Evolutionary conservation across 148 eudicot genomes (phyloP).

Genomic region (Linanthus parryae): DNA sequence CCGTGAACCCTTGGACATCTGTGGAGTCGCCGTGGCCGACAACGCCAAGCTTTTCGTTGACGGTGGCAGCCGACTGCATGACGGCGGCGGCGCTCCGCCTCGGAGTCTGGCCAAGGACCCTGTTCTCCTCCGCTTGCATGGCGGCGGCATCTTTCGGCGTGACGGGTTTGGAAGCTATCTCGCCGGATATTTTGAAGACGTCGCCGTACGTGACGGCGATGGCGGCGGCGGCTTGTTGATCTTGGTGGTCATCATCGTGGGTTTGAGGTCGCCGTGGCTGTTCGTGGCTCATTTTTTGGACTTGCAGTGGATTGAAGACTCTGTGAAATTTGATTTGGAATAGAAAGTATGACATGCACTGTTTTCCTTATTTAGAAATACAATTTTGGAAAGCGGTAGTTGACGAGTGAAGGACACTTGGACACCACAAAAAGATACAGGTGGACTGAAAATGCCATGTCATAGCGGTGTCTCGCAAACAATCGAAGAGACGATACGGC

Average conservation of each 20-base stretch:
- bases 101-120: constrained; percentile 31
- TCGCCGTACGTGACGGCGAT: constrained; percentile 54
- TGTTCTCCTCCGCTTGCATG: constrained; percentile 55
- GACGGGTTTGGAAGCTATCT: constrained; percentile 36
- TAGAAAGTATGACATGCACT: too few relatives aligned
- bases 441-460: too few relatives aligned
- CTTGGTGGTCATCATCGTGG: too few relatives aligned
- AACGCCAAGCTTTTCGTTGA: constrained; percentile 35
- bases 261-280: constrained; percentile 19
- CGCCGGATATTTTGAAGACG: constrained; percentile 38
- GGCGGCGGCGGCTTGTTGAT: too few relatives aligned
- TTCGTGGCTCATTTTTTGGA: constrained; percentile 26
- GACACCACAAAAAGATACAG: too few relatives aligned
- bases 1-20: constrained; percentile 21
- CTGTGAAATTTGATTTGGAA: too few relatives aligned
- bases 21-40: constrained; percentile 21
- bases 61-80: constrained; percentile 54
- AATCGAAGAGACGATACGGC: too few relatives aligned
- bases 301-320: too few relatives aligned
- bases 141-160: constrained; percentile 50
- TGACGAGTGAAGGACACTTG: too few relatives aligned
- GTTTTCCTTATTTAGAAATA: too few relatives aligned
- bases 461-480: too few relatives aligned
- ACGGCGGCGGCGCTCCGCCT: constrained; percentile 51
- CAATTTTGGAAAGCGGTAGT: too few relatives aligned